Percentiles rank a stretch among this genome's conserved stretches.
Conservation (phyloP, 106 monocot species). For the Platanthera guangdongensis region DNA sequence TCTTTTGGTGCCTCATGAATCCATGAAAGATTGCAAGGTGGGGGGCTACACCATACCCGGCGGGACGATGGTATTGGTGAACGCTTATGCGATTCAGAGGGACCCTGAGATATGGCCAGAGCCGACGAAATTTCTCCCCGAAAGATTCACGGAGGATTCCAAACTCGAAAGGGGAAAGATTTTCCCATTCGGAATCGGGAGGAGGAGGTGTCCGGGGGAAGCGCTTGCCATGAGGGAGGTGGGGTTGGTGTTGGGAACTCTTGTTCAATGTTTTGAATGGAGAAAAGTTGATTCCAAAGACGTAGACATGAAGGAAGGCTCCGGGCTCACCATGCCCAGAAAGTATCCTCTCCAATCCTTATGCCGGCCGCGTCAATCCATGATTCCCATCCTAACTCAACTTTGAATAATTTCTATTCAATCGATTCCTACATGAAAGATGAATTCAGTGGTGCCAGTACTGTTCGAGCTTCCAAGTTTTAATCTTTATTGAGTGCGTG, state of each 20-base stretch:
- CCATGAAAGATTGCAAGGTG: conserved; percentile 19
- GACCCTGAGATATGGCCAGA: conserved; percentile 32
- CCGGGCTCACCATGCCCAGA: conserved; percentile 3
- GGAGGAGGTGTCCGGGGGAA: conserved; percentile 16
- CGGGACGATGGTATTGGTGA: conserved; percentile 32
- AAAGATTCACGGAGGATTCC: conserved; percentile 17
- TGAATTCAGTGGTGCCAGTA: too few species aligned
- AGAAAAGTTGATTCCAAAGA: conserved; percentile 6
- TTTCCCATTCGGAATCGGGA: conserved; percentile 15
- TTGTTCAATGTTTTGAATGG: conserved; percentile 26
- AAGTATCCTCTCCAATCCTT: conserved; percentile 5
- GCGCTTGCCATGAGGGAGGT: conserved; percentile 8
- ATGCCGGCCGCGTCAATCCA: not conserved
- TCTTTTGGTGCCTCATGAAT: conserved; percentile 34
- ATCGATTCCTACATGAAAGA: too few species aligned
- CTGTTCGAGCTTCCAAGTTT: too few species aligned
- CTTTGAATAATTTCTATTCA: not conserved
- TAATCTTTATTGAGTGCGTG: too few species aligned
- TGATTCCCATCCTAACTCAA: not conserved
- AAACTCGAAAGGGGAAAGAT: not conserved
- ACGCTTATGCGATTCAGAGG: conserved; percentile 34
- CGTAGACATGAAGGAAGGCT: conserved; percentile 12
- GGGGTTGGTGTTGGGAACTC: conserved; percentile 8
- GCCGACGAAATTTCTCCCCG: conserved; percentile 29
- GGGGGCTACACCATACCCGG: conserved; percentile 18